Conservation (phyloP, 306 rosid genomes). For the Ochetophila trinervis region DNA sequence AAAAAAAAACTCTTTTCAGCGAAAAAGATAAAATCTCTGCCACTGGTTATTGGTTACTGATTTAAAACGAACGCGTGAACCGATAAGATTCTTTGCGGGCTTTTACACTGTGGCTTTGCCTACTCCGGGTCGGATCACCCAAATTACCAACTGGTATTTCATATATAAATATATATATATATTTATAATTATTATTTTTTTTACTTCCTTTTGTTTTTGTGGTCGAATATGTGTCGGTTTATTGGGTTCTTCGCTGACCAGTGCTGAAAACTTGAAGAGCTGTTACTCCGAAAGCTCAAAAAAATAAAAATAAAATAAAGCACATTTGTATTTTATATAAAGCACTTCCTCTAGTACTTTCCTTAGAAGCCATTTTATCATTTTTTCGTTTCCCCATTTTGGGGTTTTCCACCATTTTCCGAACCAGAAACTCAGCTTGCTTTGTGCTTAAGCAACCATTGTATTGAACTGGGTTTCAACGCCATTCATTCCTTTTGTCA, state of each 20-base stretch:
- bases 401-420: neutral
- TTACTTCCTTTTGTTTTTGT: conserved; percentile 2
- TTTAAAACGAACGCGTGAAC: too few species aligned
- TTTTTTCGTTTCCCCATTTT: neutral
- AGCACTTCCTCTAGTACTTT: too few species aligned
- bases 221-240: conserved; percentile 54
- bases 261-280: neutral
- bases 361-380: neutral
- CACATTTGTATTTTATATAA: neutral
- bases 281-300: conserved; percentile 6
- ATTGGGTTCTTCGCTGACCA: conserved; percentile 33
- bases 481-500: neutral
- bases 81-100: neutral
- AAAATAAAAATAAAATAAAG: neutral
- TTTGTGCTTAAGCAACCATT: conserved; percentile 16
- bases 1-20: too few species aligned
- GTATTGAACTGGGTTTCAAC: conserved; percentile 10
- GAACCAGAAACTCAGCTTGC: conserved; percentile 20
- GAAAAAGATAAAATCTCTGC: too few species aligned
- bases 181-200: too few species aligned
- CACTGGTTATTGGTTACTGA: too few species aligned
- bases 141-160: too few species aligned
- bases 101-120: neutral
- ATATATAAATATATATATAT: too few species aligned
- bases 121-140: neutral